Conservation (phyloP, 2,329 filamentous ascomycete genomes). For the Saccharata proteae region DNA sequence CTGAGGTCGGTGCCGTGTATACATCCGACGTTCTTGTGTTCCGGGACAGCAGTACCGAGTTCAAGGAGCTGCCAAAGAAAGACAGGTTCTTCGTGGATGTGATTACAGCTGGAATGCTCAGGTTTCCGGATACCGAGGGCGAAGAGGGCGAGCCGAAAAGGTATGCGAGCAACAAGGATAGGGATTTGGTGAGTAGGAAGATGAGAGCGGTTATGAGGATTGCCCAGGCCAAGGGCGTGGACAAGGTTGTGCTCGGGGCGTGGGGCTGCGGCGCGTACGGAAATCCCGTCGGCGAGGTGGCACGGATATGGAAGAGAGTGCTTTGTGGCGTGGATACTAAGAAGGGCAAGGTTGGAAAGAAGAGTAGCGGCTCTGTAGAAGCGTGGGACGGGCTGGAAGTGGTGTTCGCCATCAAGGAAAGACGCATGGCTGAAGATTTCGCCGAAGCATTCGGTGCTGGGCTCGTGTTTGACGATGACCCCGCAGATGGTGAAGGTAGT, state of each 20-base stretch:
- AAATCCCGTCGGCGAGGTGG: conserved; percentile 48
- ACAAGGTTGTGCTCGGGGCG: conserved; percentile 45
- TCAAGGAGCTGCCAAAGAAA: conserved; percentile 27
- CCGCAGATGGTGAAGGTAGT: conserved; percentile 23
- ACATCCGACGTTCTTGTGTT: conserved; percentile 50
- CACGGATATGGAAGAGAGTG: conserved; percentile 40
- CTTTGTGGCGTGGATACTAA: conserved; percentile 19
- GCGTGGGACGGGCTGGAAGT: conserved; percentile 38
- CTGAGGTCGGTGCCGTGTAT: conserved; percentile 44
- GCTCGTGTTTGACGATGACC: conserved; percentile 23
- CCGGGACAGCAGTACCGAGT: conserved; percentile 27
- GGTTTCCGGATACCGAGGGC: conserved; percentile 41
- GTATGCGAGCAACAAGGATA: conserved; percentile 37
- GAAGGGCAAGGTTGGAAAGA: conserved; percentile 4
- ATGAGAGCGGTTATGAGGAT: conserved; percentile 48
- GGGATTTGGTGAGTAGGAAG: conserved; percentile 40
- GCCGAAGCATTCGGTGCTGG: conserved; percentile 34
- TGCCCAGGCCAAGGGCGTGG: conserved; percentile 31
- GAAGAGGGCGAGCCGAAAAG: conserved; percentile 19
- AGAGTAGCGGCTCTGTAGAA: conserved; percentile 14
- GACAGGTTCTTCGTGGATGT: conserved; percentile 49
- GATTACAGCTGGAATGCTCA: conserved; percentile 45
- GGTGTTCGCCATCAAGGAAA: conserved; percentile 46
- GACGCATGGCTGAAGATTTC: conserved; percentile 41
- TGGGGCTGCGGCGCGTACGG: conserved; percentile 55